Percentiles rank a stretch among this genome's conserved stretches.
Conservation (phyloP, 2,329 filamentous ascomycete genomes). For the Huntiella savannae region DNA sequence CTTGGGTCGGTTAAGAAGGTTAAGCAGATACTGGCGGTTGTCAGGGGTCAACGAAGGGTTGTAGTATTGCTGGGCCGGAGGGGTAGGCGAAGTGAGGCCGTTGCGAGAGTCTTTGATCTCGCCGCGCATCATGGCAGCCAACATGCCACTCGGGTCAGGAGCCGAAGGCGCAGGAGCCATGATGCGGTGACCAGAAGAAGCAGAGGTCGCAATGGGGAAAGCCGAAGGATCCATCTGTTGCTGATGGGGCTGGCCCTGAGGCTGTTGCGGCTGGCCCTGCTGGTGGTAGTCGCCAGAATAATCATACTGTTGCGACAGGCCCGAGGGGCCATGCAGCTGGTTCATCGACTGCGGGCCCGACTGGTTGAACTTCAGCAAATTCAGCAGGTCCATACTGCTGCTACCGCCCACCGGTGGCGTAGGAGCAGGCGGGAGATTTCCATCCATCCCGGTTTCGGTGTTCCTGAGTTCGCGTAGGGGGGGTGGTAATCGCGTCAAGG, state of each 20-base stretch:
- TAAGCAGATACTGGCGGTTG: constrained; percentile 70
- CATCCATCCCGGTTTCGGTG: constrained; percentile 10
- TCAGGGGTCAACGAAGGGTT: constrained; percentile 38
- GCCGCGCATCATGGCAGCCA: constrained; percentile 42
- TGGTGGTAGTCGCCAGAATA: constrained; percentile 15
- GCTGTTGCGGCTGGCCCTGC: constrained; percentile 14
- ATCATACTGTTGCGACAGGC: constrained; percentile 17
- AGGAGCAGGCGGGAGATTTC: constrained; percentile 30
- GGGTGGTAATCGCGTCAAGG: constrained; percentile 6
- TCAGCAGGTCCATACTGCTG: constrained; percentile 30
- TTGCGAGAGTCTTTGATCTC: constrained; percentile 21
- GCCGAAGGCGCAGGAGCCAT: constrained; percentile 37
- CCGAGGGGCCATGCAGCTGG: constrained; percentile 12
- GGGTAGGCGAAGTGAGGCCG: constrained; percentile 13
- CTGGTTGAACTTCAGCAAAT: constrained; percentile 41
- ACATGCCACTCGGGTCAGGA: constrained; percentile 36
- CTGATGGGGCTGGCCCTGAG: constrained; percentile 14
- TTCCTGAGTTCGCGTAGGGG: constrained; percentile 4
- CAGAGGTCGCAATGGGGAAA: constrained; percentile 16
- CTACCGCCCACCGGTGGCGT: constrained; percentile 25
- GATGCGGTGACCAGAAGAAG: constrained; percentile 21
- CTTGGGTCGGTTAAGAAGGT: constrained; percentile 65
- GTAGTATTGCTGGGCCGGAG: constrained; percentile 20
- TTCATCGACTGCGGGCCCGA: constrained; percentile 17
- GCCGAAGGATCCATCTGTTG: constrained; percentile 14